phyloP scores from a whole-genome alignment of 2,329 filamentous ascomycete species.

The Bertia moriformis region DNA sequence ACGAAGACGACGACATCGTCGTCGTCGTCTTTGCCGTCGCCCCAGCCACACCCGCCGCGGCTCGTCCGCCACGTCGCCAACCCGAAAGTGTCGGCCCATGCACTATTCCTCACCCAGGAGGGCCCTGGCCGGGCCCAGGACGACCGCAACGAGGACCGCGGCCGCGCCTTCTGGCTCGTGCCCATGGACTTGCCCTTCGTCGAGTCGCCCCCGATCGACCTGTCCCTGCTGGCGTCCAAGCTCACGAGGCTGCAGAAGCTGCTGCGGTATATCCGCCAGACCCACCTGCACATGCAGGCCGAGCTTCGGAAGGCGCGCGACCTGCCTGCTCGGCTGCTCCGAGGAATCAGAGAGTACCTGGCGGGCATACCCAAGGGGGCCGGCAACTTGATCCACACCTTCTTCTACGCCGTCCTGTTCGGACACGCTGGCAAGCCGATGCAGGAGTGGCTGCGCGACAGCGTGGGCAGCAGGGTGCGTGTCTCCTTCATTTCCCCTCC shows the following conservation, averaged over 20 bases:
- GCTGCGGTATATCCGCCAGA: slow-evolving; percentile 70
- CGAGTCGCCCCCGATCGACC: slow-evolving; percentile 60
- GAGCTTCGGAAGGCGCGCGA: slow-evolving; percentile 77
- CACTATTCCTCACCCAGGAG: slow-evolving; percentile 55
- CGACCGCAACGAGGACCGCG: background rate
- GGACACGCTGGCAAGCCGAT: slow-evolving; percentile 64
- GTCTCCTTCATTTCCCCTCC: background rate
- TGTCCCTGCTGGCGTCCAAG: slow-evolving; percentile 74
- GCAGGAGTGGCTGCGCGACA: slow-evolving; percentile 78
- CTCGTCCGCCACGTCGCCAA: slow-evolving; percentile 55
- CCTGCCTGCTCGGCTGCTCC: slow-evolving; percentile 63
- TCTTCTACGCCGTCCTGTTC: slow-evolving; percentile 75
- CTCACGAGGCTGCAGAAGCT: slow-evolving; percentile 78
- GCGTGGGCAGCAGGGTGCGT: slow-evolving; percentile 61
- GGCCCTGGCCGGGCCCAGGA: slow-evolving; percentile 22
- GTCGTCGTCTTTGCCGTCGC: slow-evolving; percentile 5
- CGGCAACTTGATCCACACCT: slow-evolving; percentile 52
- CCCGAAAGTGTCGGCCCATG: slow-evolving; percentile 60
- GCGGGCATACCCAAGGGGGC: slow-evolving; percentile 46
- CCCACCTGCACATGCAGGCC: slow-evolving; percentile 61
- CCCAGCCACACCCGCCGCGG: slow-evolving; percentile 14
- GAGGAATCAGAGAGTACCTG: slow-evolving; percentile 63
- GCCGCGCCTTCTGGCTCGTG: slow-evolving; percentile 36
- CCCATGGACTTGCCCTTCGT: slow-evolving; percentile 77
- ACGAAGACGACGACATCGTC: slow-evolving; percentile 14